These are phyloP conservation scores for Periconia digitata DNA, from an alignment of 2,329 filamentous ascomycete species.

Conservation along the genomic window DNA sequence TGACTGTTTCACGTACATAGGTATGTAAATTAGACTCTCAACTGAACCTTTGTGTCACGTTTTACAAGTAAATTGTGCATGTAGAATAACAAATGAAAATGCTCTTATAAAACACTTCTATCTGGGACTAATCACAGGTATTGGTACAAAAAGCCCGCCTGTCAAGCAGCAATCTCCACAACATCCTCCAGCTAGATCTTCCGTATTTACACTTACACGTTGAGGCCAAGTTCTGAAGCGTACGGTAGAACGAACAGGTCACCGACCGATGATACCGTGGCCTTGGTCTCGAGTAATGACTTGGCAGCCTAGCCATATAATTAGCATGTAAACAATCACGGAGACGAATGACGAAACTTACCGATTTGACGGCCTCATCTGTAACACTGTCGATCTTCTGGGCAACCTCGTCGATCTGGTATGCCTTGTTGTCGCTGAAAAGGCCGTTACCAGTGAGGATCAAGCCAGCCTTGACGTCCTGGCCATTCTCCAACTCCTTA, in stretches of 20 bases:
- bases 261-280: constrained; percentile 84
- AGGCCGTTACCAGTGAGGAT: constrained; percentile 83
- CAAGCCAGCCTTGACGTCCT: constrained; percentile 75
- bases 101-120: constrained; percentile 40
- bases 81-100: constrained; percentile 34
- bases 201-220: constrained; percentile 87
- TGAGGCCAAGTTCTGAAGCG: constrained; percentile 90
- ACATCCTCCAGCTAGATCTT: constrained; percentile 23
- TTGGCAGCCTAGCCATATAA: constrained; percentile 70
- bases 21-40: no score
- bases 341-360: constrained; percentile 52
- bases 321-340: constrained; percentile 19
- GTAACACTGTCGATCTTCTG: constrained; percentile 80
- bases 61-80: constrained; percentile 1
- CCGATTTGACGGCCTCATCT: constrained; percentile 80
- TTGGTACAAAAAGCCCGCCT: constrained; percentile 43
- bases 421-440: constrained; percentile 77
- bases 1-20: no score
- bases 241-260: constrained; percentile 90
- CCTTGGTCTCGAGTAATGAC: constrained; percentile 82
- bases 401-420: constrained; percentile 78
- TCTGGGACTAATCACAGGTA: constrained; percentile 46
- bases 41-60: no score
- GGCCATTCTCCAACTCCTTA: constrained; percentile 78
- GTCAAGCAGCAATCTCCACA: constrained; percentile 31